Evolutionary conservation across 345 rosid genomes (phyloP).

Genomic region (Litchi chinensis): DNA sequence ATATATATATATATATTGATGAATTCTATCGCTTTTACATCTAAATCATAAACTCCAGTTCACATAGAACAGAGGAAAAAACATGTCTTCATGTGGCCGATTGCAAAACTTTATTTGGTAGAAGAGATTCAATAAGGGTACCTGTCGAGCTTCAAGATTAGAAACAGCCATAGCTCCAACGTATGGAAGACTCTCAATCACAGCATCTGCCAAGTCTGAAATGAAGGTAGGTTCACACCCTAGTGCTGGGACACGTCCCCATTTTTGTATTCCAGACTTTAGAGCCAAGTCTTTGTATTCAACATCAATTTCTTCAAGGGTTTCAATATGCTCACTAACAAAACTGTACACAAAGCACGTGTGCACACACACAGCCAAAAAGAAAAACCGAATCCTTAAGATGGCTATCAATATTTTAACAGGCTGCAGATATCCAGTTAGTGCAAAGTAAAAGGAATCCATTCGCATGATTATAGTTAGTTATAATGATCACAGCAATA

Average conservation of each 20-base stretch:
- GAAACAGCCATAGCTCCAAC: constrained; percentile 99
- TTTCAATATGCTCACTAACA: constrained; percentile 98
- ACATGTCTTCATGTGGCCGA: not conserved
- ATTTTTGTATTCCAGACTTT: constrained; percentile 82
- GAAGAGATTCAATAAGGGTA: constrained; percentile 22
- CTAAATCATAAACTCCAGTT: not conserved
- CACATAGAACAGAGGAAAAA: not conserved
- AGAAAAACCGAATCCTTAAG: not conserved
- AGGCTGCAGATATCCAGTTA: constrained; percentile 9
- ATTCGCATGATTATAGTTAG: not conserved
- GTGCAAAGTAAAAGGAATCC: not conserved
- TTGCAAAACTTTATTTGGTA: not conserved
- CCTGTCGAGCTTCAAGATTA: constrained; percentile 99
- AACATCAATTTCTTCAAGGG: constrained; percentile 97
- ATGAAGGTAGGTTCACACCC: constrained; percentile 95
- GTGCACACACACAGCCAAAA: not conserved
- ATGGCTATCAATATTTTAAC: constrained; percentile 3
- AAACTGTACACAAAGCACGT: constrained; percentile 53
- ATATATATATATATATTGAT: no score
- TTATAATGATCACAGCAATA: not conserved
- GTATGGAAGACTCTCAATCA: constrained; percentile 94
- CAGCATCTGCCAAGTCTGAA: constrained; percentile 97
- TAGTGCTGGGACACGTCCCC: constrained; percentile 98
- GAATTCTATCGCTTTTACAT: not conserved
- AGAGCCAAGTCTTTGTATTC: constrained; percentile 95